These are phyloP conservation scores for Paspalum vaginatum DNA, from an alignment of 176 grass and related monocot species.

Conservation along the genomic window DNA sequence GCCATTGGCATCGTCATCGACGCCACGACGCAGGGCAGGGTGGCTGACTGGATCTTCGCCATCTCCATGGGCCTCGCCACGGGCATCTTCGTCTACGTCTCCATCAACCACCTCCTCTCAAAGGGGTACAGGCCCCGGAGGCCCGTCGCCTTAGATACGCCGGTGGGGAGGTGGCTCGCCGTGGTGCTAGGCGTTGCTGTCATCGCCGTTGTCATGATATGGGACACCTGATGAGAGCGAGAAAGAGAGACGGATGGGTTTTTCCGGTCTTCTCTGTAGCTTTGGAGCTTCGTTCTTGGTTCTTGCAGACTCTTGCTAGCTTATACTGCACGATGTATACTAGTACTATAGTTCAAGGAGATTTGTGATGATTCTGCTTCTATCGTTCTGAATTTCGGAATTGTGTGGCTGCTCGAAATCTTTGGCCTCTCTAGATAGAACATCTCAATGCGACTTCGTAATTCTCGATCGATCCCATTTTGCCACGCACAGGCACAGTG, in stretches of 20 bases:
- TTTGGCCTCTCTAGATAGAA: no score
- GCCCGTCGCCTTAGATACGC: slow-evolving; percentile 54
- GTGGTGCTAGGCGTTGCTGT: slow-evolving; percentile 76
- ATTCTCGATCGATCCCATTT: no score
- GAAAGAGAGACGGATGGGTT: neutral
- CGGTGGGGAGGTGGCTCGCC: slow-evolving; percentile 60
- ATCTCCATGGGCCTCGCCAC: slow-evolving; percentile 90
- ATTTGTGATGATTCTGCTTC: no score
- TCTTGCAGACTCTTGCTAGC: neutral
- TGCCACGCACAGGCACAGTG: no score
- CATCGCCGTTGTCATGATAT: slow-evolving; percentile 97
- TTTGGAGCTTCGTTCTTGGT: neutral
- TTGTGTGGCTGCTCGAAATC: no score
- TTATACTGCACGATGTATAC: no score
- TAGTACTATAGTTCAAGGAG: no score
- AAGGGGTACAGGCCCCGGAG: slow-evolving; percentile 75
- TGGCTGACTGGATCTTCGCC: slow-evolving; percentile 91
- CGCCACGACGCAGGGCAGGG: slow-evolving; percentile 79
- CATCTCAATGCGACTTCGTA: no score
- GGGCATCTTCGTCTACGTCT: slow-evolving; percentile 91
- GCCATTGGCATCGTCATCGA: slow-evolving; percentile 87
- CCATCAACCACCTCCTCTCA: slow-evolving; percentile 87
- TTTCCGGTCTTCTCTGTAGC: neutral
- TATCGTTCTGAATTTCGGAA: no score
- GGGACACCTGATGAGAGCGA: slow-evolving; percentile 64